Conservation (phyloP, 2,329 filamentous ascomycete genomes). For the Tolypocladium pustulatum region DNA sequence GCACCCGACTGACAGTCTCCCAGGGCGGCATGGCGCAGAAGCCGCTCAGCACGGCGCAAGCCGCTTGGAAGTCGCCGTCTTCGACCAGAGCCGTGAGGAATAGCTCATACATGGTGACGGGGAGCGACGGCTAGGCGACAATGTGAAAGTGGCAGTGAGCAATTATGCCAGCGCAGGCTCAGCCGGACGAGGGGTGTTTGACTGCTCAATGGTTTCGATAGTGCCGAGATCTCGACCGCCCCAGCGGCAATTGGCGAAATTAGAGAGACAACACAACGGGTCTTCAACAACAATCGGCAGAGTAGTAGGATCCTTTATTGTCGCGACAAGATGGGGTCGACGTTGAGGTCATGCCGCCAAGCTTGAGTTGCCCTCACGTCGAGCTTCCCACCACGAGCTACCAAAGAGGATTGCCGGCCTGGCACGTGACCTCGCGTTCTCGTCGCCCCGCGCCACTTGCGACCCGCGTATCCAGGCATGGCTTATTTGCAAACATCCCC, state of each 20-base stretch:
- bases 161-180: background rate
- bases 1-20: conserved; percentile 36
- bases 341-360: background rate
- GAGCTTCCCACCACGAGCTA: background rate
- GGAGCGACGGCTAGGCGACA: background rate
- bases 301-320: background rate
- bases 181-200: background rate
- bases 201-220: background rate
- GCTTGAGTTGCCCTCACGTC: background rate
- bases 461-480: conserved; percentile 1
- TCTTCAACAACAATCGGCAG: background rate
- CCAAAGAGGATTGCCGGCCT: background rate
- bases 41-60: conserved; percentile 43
- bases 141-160: background rate
- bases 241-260: background rate
- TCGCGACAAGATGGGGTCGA: background rate
- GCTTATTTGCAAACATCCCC: background rate
- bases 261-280: background rate
- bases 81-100: conserved; percentile 45
- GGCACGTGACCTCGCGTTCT: conserved; percentile 22
- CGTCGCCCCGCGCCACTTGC: conserved; percentile 2
- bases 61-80: conserved; percentile 36
- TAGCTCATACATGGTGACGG: conserved; percentile 42
- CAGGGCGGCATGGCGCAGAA: conserved; percentile 46
- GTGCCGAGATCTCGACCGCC: background rate